Percentiles rank a stretch among this genome's conserved stretches.
Conservation (phyloP, 2,329 filamentous ascomycete genomes). For the Pseudocercospora cruenta region DNA sequence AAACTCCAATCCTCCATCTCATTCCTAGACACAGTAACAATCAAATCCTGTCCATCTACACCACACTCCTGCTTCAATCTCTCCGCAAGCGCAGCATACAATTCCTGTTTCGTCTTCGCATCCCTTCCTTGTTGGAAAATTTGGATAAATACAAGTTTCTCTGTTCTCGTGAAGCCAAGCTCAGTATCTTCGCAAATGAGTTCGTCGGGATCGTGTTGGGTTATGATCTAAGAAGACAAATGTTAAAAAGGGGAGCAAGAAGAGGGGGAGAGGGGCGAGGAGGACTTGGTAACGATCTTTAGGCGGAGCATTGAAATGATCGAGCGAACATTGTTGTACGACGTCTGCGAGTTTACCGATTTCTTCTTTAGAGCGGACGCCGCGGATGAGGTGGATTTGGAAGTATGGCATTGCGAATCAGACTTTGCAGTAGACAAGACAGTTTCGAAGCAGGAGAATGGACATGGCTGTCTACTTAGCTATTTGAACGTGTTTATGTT, state of each 20-base stretch:
- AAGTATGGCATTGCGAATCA: conserved; percentile 36
- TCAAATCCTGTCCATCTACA: conserved; percentile 34
- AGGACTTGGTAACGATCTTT: conserved; percentile 38
- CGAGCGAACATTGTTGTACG: conserved; percentile 35
- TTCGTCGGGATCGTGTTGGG: conserved; percentile 39
- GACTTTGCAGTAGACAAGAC: too few species aligned
- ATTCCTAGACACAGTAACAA: conserved; percentile 34
- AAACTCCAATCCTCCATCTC: conserved; percentile 41
- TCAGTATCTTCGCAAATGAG: conserved; percentile 40
- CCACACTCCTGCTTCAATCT: conserved; percentile 29
- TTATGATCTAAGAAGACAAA: conserved; percentile 33
- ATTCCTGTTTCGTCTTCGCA: conserved; percentile 32
- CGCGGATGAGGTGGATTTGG: conserved; percentile 38
- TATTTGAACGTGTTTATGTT: neutral
- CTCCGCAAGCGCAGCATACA: conserved; percentile 34
- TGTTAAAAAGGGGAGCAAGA: neutral
- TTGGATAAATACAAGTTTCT: conserved; percentile 39
- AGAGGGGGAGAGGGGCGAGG: too few species aligned
- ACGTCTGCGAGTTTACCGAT: conserved; percentile 37
- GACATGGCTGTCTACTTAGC: too few species aligned
- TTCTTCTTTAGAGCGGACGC: conserved; percentile 31
- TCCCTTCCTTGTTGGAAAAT: conserved; percentile 40
- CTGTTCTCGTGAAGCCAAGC: conserved; percentile 32
- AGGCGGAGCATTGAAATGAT: conserved; percentile 36
- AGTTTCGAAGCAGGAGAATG: too few species aligned